These are phyloP conservation scores for Sutorius australiensis DNA, from an alignment of 768 basidiomycete species.

Conservation along the genomic window DNA sequence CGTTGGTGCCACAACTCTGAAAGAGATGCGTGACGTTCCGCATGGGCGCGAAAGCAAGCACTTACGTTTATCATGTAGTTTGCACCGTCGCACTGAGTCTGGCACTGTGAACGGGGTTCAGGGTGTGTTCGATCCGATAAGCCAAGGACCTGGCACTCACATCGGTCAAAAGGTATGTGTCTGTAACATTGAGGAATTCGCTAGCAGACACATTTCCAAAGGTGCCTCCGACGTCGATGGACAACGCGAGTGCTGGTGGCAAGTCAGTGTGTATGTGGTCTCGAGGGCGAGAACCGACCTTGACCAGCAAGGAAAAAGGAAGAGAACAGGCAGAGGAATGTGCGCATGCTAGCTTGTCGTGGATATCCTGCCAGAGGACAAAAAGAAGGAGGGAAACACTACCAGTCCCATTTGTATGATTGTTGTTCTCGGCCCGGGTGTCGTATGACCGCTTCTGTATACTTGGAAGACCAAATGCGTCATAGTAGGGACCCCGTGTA, in stretches of 20 bases:
- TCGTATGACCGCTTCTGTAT: background rate
- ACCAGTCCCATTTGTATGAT: background rate
- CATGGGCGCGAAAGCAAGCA: background rate
- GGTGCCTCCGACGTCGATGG: slow-evolving; percentile 41
- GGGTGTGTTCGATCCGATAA: background rate
- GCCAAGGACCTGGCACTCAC: slow-evolving; percentile 20
- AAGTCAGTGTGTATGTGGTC: background rate
- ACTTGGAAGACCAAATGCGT: no score
- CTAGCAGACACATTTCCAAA: slow-evolving; percentile 36
- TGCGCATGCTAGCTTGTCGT: slow-evolving; percentile 27
- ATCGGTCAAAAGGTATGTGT: slow-evolving; percentile 24
- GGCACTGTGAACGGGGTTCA: slow-evolving; percentile 21
- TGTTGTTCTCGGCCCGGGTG: background rate
- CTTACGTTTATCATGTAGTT: slow-evolving; percentile 26
- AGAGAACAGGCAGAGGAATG: slow-evolving; percentile 24
- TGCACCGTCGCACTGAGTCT: slow-evolving; percentile 25
- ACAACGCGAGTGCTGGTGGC: slow-evolving; percentile 42
- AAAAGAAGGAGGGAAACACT: slow-evolving; percentile 7
- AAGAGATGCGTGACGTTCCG: background rate
- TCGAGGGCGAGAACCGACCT: slow-evolving; percentile 39
- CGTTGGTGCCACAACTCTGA: slow-evolving; percentile 42
- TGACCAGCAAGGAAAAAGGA: slow-evolving; percentile 51
- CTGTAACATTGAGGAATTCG: slow-evolving; percentile 43
- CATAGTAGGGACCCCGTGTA: background rate
- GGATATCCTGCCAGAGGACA: slow-evolving; percentile 34